phyloP scores from a whole-genome alignment of 2,329 filamentous ascomycete genomes.

The Karstenula rhodostoma region DNA sequence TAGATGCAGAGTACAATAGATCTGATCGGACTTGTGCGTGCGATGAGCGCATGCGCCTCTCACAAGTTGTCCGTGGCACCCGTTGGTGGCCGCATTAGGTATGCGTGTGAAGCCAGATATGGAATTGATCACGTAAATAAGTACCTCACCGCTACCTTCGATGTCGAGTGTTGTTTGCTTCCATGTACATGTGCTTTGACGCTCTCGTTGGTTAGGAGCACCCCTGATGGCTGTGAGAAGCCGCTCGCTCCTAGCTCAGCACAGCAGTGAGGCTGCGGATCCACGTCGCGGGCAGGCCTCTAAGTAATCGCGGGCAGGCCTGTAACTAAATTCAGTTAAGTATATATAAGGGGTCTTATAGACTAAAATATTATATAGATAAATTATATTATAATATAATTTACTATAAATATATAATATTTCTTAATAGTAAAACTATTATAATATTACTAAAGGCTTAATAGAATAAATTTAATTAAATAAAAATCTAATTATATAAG shows the following conservation, averaged over 20 bases:
- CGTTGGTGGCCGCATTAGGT: constrained; percentile 1
- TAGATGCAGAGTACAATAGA: constrained; percentile 1
- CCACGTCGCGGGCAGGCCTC: too few relatives aligned
- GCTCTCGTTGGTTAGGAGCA: not conserved
- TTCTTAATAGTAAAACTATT: too few relatives aligned
- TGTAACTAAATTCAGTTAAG: too few relatives aligned
- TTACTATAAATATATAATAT: too few relatives aligned
- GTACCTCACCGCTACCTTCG: not conserved
- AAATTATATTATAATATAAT: too few relatives aligned
- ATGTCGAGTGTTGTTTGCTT: constrained; percentile 10
- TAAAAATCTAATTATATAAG: too few relatives aligned
- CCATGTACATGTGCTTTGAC: not conserved
- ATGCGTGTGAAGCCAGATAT: not conserved
- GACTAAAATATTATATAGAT: too few relatives aligned
- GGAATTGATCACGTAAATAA: not conserved
- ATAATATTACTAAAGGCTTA: too few relatives aligned
- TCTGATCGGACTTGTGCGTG: constrained; percentile 1
- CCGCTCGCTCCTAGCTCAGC: not conserved
- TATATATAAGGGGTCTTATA: too few relatives aligned
- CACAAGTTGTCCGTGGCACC: not conserved
- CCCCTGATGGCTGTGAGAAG: not conserved
- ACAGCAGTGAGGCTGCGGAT: not conserved
- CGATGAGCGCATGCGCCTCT: constrained; percentile 3
- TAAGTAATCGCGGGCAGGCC: too few relatives aligned
- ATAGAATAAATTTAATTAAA: too few relatives aligned